Evolutionary conservation across 164 flowering plant genomes (phyloP).

Genomic region (Echeveria elegans): DNA sequence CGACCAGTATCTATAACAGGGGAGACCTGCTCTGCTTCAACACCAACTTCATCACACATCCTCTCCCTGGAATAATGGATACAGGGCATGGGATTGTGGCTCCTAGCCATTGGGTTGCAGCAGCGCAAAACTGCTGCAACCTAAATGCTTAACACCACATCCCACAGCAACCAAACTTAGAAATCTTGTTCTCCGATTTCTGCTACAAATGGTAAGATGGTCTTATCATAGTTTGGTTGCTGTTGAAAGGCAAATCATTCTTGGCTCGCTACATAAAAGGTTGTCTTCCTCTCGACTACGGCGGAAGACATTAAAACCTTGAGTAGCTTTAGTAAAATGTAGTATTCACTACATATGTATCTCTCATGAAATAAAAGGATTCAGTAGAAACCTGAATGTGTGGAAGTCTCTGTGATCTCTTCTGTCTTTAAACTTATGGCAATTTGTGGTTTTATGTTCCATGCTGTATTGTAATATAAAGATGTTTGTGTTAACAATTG

Average conservation of each 20-base stretch:
- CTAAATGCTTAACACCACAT: constrained; percentile 36
- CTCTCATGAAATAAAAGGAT: background rate
- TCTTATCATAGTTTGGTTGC: constrained; percentile 37
- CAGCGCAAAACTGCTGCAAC: constrained; percentile 48
- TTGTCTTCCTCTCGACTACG: constrained; percentile 13
- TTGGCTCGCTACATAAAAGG: constrained; percentile 61
- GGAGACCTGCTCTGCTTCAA: constrained; percentile 28
- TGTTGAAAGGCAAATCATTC: constrained; percentile 62
- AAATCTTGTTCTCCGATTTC: constrained; percentile 23
- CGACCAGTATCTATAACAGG: constrained; percentile 45
- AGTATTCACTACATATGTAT: background rate
- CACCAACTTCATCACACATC: constrained; percentile 25
- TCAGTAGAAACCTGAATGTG: background rate
- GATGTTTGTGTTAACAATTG: background rate
- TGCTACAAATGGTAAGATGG: constrained; percentile 17
- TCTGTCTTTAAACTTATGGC: background rate
- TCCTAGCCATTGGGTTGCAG: constrained; percentile 49
- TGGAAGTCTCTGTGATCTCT: background rate
- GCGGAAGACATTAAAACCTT: constrained; percentile 8
- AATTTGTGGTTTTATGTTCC: background rate
- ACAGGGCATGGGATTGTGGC: constrained; percentile 25
- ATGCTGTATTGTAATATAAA: background rate
- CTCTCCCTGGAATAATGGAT: constrained; percentile 32
- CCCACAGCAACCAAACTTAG: constrained; percentile 29
- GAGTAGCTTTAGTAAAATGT: constrained; percentile 8